These are phyloP conservation scores for Cadophora malorum DNA, from an alignment of 2,329 filamentous ascomycete genomes.

Conservation along the genomic window DNA sequence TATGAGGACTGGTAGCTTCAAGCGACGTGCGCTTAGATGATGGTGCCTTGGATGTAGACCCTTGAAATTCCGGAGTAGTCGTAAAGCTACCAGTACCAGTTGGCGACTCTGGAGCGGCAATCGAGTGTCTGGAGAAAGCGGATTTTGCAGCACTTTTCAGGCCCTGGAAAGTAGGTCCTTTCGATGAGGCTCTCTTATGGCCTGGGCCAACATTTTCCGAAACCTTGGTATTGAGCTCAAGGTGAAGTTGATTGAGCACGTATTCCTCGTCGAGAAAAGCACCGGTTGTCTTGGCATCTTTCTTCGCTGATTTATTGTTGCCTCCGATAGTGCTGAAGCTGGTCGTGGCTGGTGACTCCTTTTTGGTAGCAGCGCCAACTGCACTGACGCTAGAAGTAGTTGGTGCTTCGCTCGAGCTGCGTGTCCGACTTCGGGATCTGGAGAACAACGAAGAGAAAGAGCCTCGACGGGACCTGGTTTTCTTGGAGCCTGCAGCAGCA, in stretches of 20 bases:
- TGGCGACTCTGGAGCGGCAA: constrained; percentile 14
- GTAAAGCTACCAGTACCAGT: constrained; percentile 23
- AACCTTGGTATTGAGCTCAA: constrained; percentile 22
- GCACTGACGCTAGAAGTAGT: not conserved
- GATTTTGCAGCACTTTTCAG: constrained; percentile 29
- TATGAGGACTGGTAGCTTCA: not conserved
- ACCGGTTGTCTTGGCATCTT: constrained; percentile 2
- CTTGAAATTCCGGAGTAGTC: constrained; percentile 19
- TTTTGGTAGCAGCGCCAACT: not conserved
- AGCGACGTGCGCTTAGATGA: constrained; percentile 16
- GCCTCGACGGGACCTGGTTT: constrained; percentile 21
- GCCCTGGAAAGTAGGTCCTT: constrained; percentile 22
- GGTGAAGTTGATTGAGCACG: constrained; percentile 25
- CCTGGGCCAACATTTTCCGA: constrained; percentile 14
- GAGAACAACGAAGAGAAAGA: constrained; percentile 18
- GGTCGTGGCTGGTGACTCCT: constrained; percentile 4
- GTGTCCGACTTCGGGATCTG: constrained; percentile 23
- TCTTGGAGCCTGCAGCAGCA: constrained; percentile 21
- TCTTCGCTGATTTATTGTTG: not conserved
- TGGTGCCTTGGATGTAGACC: not conserved
- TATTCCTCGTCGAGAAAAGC: constrained; percentile 29
- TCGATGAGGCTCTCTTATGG: constrained; percentile 19
- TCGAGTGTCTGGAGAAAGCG: constrained; percentile 24
- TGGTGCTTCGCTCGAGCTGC: constrained; percentile 21
- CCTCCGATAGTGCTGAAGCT: constrained; percentile 8